Conservation (phyloP, 2,329 filamentous ascomycete genomes). For the Fusarium sp. region DNA sequence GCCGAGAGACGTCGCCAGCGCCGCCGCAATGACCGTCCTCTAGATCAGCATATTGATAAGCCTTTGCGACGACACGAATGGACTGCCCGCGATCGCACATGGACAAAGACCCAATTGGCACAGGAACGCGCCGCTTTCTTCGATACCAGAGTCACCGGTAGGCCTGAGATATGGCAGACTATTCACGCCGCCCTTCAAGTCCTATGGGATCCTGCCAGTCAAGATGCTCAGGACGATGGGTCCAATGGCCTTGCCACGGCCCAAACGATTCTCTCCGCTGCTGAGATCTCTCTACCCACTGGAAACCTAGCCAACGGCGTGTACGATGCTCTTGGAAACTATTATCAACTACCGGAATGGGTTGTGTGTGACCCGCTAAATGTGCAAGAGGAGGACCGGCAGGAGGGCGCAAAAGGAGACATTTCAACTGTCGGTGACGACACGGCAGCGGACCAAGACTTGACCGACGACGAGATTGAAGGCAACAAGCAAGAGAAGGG, state of each 20-base stretch:
- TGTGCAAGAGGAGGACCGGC: slow-evolving; percentile 57
- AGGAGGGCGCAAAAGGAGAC: slow-evolving; percentile 44
- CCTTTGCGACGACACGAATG: slow-evolving; percentile 74
- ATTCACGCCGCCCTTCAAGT: slow-evolving; percentile 74
- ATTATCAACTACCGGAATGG: slow-evolving; percentile 75
- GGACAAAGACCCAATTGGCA: slow-evolving; percentile 76
- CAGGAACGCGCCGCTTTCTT: slow-evolving; percentile 86
- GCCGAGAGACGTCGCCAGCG: slow-evolving; percentile 50
- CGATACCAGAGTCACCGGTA: slow-evolving; percentile 85
- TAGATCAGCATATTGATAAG: slow-evolving; percentile 75
- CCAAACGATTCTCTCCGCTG: slow-evolving; percentile 82
- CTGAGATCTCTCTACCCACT: slow-evolving; percentile 78
- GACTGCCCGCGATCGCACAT: slow-evolving; percentile 70
- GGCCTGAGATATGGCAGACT: slow-evolving; percentile 82
- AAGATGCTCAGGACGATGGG: slow-evolving; percentile 52
- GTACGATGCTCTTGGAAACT: slow-evolving; percentile 76
- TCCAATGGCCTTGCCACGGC: slow-evolving; percentile 69
- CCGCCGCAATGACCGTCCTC: slow-evolving; percentile 52
- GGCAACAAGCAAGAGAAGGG: slow-evolving; percentile 67
- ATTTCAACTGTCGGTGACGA: slow-evolving; percentile 55
- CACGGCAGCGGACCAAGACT: slow-evolving; percentile 52
- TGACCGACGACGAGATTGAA: slow-evolving; percentile 55
- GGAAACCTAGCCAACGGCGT: slow-evolving; percentile 77
- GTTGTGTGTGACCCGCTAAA: slow-evolving; percentile 75
- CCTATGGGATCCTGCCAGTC: slow-evolving; percentile 67